phyloP scores from a whole-genome alignment of 164 flowering plant species.

The Vitis cinerea region DNA sequence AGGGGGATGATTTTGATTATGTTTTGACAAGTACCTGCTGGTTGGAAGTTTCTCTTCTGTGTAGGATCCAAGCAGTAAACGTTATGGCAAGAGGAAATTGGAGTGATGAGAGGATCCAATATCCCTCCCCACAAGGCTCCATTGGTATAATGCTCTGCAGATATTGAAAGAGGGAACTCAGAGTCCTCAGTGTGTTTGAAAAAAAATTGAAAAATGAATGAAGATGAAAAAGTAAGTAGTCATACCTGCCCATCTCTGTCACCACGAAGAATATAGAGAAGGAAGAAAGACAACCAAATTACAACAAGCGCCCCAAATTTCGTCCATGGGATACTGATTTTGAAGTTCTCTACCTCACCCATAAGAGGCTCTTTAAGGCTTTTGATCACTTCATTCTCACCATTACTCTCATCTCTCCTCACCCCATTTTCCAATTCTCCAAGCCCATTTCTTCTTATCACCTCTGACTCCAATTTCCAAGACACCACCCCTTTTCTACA shows the following conservation, averaged over 20 bases:
- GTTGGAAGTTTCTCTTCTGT: slow-evolving; percentile 14
- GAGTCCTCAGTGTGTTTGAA: not conserved
- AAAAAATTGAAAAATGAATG: not conserved
- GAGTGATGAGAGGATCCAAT: slow-evolving; percentile 52
- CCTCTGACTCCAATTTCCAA: slow-evolving; percentile 58
- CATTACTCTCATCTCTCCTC: slow-evolving; percentile 11
- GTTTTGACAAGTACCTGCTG: slow-evolving; percentile 26
- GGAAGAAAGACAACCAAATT: slow-evolving; percentile 59
- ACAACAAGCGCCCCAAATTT: slow-evolving; percentile 49
- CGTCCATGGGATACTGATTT: slow-evolving; percentile 43
- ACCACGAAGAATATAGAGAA: slow-evolving; percentile 54
- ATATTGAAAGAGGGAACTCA: not conserved
- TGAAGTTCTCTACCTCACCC: slow-evolving; percentile 7
- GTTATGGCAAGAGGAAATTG: slow-evolving; percentile 62
- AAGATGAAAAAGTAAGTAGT: not conserved
- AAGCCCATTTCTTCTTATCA: slow-evolving; percentile 13
- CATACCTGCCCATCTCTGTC: slow-evolving; percentile 52
- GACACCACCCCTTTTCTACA: slow-evolving; percentile 41
- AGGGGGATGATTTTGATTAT: not conserved
- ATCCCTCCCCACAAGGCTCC: slow-evolving; percentile 54
- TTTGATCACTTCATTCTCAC: slow-evolving; percentile 7
- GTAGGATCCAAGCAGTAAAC: slow-evolving; percentile 46
- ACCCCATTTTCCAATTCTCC: slow-evolving; percentile 19
- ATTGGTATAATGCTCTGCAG: slow-evolving; percentile 47
- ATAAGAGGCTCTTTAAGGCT: slow-evolving; percentile 36